A percentile compares a stretch with the other conserved stretches of the same genome.
These are phyloP conservation scores for Tuber indicum DNA, from an alignment of 495 filamentous ascomycete genomes.

Conservation along the genomic window DNA sequence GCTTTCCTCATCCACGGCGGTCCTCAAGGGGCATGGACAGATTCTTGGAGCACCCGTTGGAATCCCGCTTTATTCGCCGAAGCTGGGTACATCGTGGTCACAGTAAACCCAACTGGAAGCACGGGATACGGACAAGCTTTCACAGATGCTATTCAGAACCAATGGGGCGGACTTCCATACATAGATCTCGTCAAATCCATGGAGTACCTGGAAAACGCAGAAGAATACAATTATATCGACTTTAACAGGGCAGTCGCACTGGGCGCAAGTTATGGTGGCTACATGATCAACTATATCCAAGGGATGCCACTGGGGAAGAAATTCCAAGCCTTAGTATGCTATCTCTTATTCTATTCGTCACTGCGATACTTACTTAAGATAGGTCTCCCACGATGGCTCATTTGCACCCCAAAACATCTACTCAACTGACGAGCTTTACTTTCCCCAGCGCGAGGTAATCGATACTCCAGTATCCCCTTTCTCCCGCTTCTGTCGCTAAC, in stretches of 20 bases:
- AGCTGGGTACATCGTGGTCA: slow-evolving; percentile 80
- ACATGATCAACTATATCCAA: slow-evolving; percentile 57
- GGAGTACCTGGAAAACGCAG: slow-evolving; percentile 59
- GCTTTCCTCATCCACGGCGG: slow-evolving; percentile 83
- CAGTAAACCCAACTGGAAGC: slow-evolving; percentile 82
- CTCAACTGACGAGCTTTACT: slow-evolving; percentile 79
- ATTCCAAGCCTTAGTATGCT: slow-evolving; percentile 71
- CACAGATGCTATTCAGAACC: slow-evolving; percentile 64
- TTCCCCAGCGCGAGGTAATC: slow-evolving; percentile 64
- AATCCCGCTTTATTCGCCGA: slow-evolving; percentile 88
- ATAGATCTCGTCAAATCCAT: slow-evolving; percentile 61
- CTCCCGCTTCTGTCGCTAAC: too few species aligned
- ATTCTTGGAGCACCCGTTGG: slow-evolving; percentile 83
- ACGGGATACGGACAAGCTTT: slow-evolving; percentile 79
- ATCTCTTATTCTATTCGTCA: neutral
- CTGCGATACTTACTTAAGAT: neutral
- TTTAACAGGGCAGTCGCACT: slow-evolving; percentile 68
- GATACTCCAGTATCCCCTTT: neutral
- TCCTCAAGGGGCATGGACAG: slow-evolving; percentile 76
- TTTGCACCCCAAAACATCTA: slow-evolving; percentile 73
- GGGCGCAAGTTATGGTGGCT: slow-evolving; percentile 83
- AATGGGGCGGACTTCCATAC: slow-evolving; percentile 55
- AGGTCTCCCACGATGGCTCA: slow-evolving; percentile 72
- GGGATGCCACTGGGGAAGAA: slow-evolving; percentile 63
- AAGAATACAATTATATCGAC: slow-evolving; percentile 66